A percentile compares a stretch with the other conserved stretches of the same genome.
These are phyloP conservation scores for Microcyclospora tardicrescens DNA, from an alignment of 2,329 filamentous ascomycete species.

Conservation along the genomic window DNA sequence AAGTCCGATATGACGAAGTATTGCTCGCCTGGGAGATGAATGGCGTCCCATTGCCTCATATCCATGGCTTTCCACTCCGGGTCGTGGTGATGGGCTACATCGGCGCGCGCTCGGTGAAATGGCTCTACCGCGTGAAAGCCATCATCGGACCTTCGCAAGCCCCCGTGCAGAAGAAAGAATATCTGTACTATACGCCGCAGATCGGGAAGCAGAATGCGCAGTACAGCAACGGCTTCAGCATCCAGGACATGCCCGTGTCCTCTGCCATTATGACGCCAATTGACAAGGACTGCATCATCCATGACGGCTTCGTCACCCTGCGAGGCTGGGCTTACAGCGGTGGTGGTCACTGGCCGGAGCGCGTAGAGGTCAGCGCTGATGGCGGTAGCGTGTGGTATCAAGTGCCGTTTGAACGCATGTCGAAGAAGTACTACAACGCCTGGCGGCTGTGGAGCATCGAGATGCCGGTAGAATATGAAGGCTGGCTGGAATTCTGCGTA, in stretches of 20 bases:
- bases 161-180: constrained; percentile 46
- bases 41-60: constrained; percentile 25
- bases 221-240: constrained; percentile 45
- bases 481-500: constrained; percentile 34
- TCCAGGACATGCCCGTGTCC: constrained; percentile 55
- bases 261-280: constrained; percentile 53
- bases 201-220: constrained; percentile 46
- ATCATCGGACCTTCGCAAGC: constrained; percentile 39
- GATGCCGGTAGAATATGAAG: constrained; percentile 39
- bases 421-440: constrained; percentile 47
- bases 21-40: constrained; percentile 44
- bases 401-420: constrained; percentile 47
- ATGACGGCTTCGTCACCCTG: constrained; percentile 35
- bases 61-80: constrained; percentile 33
- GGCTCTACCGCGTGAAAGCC: constrained; percentile 43
- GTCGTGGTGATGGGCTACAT: constrained; percentile 31
- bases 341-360: constrained; percentile 36
- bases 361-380: constrained; percentile 51
- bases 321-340: constrained; percentile 36
- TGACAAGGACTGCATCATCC: constrained; percentile 48
- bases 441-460: constrained; percentile 55
- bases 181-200: constrained; percentile 50
- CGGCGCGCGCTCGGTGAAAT: constrained; percentile 31
- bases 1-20: constrained; percentile 37
- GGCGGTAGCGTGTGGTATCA: constrained; percentile 38